Conservation (phyloP, 768 basidiomycete genomes). For the Suillus sp. region DNA sequence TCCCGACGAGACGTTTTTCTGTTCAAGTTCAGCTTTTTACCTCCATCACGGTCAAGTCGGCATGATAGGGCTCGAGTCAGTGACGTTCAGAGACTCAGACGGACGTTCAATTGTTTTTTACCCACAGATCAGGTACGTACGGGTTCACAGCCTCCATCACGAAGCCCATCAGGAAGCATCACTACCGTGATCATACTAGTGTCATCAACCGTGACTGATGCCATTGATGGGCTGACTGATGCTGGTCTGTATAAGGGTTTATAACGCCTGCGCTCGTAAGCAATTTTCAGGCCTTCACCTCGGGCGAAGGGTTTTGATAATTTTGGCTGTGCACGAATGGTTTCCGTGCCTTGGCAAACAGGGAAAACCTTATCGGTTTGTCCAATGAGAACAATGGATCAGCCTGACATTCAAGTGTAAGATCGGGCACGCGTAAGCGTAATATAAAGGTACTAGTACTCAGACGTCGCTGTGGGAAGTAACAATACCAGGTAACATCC, state of each 20-base stretch:
- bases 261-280: not conserved
- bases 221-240: not conserved
- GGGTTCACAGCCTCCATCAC: not conserved
- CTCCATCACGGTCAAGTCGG: not conserved
- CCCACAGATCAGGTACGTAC: conserved; percentile 3
- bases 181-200: not conserved
- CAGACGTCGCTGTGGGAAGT: not conserved
- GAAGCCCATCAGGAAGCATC: not conserved
- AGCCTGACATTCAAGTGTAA: not conserved
- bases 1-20: not conserved
- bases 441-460: not conserved
- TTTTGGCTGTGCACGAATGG: not conserved
- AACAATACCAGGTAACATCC: not conserved
- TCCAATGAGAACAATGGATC: not conserved
- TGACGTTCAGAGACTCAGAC: not conserved
- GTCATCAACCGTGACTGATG: not conserved
- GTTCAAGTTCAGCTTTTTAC: not conserved
- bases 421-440: not conserved
- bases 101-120: not conserved
- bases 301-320: not conserved
- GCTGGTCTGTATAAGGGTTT: not conserved
- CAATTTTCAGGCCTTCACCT: not conserved
- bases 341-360: not conserved
- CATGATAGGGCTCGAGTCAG: not conserved
- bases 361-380: not conserved